Evolutionary conservation across 768 basidiomycete species (phyloP).

Genomic region (Pulveroboletus sp.): DNA sequence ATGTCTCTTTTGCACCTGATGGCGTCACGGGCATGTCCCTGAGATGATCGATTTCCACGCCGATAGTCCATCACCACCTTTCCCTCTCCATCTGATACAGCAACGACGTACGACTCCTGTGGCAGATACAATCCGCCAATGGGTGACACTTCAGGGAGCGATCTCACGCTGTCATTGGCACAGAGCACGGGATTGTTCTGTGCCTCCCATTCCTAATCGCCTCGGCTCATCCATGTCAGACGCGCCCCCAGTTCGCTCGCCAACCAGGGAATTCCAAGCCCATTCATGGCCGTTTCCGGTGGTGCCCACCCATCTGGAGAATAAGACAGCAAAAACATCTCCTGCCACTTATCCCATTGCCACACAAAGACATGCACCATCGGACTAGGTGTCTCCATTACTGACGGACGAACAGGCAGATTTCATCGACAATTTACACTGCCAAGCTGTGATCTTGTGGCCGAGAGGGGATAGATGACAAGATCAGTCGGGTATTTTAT

Average conservation of each 20-base stretch:
- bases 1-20: constrained; percentile 12
- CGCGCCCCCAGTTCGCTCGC: neutral
- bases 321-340: constrained; percentile 1
- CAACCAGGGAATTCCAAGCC: neutral
- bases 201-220: constrained; percentile 13
- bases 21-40: neutral
- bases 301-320: neutral
- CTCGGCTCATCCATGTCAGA: neutral
- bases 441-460: constrained; percentile 10
- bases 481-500: neutral
- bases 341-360: neutral
- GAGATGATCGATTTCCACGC: constrained; percentile 9
- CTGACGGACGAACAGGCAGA: constrained; percentile 26
- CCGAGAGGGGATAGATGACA: neutral
- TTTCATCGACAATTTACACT: constrained; percentile 20
- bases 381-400: constrained; percentile 6
- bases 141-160: neutral
- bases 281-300: too few species aligned
- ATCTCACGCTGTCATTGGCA: neutral
- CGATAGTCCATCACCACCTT: neutral
- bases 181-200: neutral
- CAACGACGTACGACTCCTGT: neutral
- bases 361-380: neutral
- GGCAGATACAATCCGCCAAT: neutral
- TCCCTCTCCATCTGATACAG: neutral